Percentiles rank a stretch among this genome's conserved stretches.
Conservation (phyloP, 164 flowering plant species). For the Annona squamosa region DNA sequence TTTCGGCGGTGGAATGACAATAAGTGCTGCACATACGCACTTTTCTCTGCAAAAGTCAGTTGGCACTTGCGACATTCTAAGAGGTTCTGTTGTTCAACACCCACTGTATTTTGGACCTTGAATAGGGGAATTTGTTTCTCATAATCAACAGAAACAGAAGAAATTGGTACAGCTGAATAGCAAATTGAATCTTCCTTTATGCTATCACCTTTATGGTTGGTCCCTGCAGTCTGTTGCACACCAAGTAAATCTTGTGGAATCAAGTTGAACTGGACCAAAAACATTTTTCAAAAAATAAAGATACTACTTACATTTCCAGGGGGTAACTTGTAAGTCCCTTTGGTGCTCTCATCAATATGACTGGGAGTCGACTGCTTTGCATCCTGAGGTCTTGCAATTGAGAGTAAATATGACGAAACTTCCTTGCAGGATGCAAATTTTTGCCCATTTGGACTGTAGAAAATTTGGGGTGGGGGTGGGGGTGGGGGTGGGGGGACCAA, state of each 20-base stretch:
- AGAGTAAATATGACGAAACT: slow-evolving; percentile 56
- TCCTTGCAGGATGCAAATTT: slow-evolving; percentile 74
- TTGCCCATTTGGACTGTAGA: slow-evolving; percentile 66
- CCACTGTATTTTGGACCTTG: slow-evolving; percentile 22
- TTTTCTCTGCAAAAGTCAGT: slow-evolving; percentile 56
- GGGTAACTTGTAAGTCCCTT: slow-evolving; percentile 12
- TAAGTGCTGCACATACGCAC: slow-evolving; percentile 64
- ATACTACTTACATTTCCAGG: slow-evolving; percentile 33
- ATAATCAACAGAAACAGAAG: slow-evolving; percentile 20
- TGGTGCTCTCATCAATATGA: slow-evolving; percentile 12
- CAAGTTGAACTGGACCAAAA: slow-evolving; percentile 2
- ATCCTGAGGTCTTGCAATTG: slow-evolving; percentile 33
- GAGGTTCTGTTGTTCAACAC: slow-evolving; percentile 48
- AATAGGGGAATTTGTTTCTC: slow-evolving; percentile 21
- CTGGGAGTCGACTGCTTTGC: slow-evolving; percentile 12
- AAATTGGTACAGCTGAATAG: slow-evolving; percentile 17
- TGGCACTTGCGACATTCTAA: slow-evolving; percentile 74
- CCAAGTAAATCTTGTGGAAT: slow-evolving; percentile 7
- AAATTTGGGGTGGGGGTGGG: not conserved
- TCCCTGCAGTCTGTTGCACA: slow-evolving; percentile 30
- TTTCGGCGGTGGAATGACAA: slow-evolving; percentile 53
- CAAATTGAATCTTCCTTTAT: slow-evolving; percentile 15
- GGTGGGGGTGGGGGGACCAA: too few relatives aligned
- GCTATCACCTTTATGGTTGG: slow-evolving; percentile 15
- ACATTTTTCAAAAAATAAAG: not conserved